Conservation (phyloP, 1,139 yeast species). For the Kodamaea arcana region DNA sequence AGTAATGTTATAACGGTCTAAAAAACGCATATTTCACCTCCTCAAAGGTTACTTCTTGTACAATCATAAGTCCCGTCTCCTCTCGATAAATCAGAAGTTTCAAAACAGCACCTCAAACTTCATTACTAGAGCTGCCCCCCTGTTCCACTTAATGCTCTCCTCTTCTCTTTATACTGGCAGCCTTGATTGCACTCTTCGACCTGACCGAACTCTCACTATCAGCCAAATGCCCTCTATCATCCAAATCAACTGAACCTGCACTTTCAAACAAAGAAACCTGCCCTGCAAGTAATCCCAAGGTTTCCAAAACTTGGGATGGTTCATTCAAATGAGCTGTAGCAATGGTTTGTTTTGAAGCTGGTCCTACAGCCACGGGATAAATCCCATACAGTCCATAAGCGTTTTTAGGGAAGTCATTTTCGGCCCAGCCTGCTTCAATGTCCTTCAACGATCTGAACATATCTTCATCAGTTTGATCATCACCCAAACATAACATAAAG, state of each 20-base stretch:
- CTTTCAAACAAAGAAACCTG: slow-evolving; percentile 71
- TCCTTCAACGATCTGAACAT: slow-evolving; percentile 78
- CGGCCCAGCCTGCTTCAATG: slow-evolving; percentile 50
- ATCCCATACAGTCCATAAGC: slow-evolving; percentile 56
- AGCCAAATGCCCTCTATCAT: slow-evolving; percentile 66
- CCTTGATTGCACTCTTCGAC: slow-evolving; percentile 38
- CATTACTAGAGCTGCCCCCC: too few species aligned
- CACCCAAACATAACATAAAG: slow-evolving; percentile 87
- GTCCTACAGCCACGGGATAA: slow-evolving; percentile 92
- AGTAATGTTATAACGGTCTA: too few species aligned
- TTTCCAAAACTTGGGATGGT: slow-evolving; percentile 81
- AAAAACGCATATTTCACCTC: too few species aligned
- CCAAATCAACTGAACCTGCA: slow-evolving; percentile 69
- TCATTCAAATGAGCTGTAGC: slow-evolving; percentile 88
- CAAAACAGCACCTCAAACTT: too few species aligned
- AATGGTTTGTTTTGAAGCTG: slow-evolving; percentile 82
- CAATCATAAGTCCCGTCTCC: too few species aligned
- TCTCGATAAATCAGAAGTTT: too few species aligned
- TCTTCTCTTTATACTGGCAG: slow-evolving; percentile 18
- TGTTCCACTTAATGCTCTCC: background rate
- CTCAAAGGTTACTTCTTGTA: too few species aligned
- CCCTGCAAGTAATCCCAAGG: slow-evolving; percentile 76
- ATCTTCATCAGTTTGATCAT: slow-evolving; percentile 95
- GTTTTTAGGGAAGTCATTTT: slow-evolving; percentile 35
- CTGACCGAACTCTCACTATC: slow-evolving; percentile 43